phyloP scores from a whole-genome alignment of 495 filamentous ascomycete genomes.

The Aspergillus sclerotioniger region DNA sequence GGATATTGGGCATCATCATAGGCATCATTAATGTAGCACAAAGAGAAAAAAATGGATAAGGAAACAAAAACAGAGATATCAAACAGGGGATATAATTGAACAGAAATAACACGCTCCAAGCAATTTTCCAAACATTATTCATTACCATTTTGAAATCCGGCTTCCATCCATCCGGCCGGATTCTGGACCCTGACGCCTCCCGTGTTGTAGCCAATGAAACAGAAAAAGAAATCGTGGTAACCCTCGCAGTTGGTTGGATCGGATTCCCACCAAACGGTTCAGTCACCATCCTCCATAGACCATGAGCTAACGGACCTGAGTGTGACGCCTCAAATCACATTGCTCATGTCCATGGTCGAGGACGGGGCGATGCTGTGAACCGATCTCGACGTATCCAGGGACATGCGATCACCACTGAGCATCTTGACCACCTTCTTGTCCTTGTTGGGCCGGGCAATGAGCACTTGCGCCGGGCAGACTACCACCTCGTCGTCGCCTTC shows the following conservation, averaged over 20 bases:
- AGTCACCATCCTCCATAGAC: not conserved
- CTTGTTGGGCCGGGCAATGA: slow-evolving; percentile 56
- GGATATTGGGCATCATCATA: slow-evolving; percentile 19
- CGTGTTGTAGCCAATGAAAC: slow-evolving; percentile 10
- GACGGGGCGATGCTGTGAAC: slow-evolving; percentile 47
- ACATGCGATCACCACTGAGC: slow-evolving; percentile 48
- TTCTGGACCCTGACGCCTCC: slow-evolving; percentile 13
- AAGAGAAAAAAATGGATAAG: slow-evolving; percentile 1
- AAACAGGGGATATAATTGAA: not conserved
- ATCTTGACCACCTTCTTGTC: slow-evolving; percentile 43
- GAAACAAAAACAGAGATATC: slow-evolving; percentile 8
- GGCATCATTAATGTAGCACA: slow-evolving; percentile 12
- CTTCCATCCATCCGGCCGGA: slow-evolving; percentile 1
- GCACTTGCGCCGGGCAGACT: slow-evolving; percentile 88
- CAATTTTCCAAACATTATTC: slow-evolving; percentile 5
- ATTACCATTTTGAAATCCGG: slow-evolving; percentile 8
- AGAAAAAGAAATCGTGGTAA: not conserved
- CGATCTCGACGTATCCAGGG: slow-evolving; percentile 37
- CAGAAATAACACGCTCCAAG: not conserved
- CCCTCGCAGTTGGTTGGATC: not conserved
- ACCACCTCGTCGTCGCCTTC: slow-evolving; percentile 88
- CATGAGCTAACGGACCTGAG: slow-evolving; percentile 19
- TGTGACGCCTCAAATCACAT: slow-evolving; percentile 51
- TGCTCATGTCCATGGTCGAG: slow-evolving; percentile 49
- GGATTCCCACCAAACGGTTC: too few relatives aligned